These are phyloP conservation scores for Pittosporum tobira DNA, from an alignment of 129 eudicot species.

Conservation along the genomic window DNA sequence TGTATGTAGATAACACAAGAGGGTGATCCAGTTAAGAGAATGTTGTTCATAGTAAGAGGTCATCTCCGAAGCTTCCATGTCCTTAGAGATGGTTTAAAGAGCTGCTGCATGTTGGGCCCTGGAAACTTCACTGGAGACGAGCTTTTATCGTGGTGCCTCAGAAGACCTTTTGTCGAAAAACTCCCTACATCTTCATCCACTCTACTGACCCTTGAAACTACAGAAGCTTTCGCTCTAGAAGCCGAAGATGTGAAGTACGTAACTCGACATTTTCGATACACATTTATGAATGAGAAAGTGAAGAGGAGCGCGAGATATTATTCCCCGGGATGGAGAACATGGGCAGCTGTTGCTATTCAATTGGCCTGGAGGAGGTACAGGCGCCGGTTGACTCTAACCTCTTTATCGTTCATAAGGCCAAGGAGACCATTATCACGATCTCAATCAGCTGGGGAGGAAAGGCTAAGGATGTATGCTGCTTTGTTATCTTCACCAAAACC, in stretches of 20 bases:
- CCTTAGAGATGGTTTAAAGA: slow-evolving; percentile 69
- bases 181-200: slow-evolving; percentile 90
- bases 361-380: slow-evolving; percentile 91
- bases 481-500: slow-evolving; percentile 93
- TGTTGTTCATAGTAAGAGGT: slow-evolving; percentile 89
- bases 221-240: slow-evolving; percentile 92
- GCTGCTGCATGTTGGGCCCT: slow-evolving; percentile 97
- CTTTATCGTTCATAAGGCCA: slow-evolving; percentile 88
- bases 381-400: slow-evolving; percentile 71
- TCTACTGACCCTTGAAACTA: slow-evolving; percentile 74
- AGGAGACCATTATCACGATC: slow-evolving; percentile 86
- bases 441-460: slow-evolving; percentile 86
- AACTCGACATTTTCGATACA: slow-evolving; percentile 90
- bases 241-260: slow-evolving; percentile 96
- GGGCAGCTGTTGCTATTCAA: slow-evolving; percentile 97
- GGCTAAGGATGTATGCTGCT: slow-evolving; percentile 82
- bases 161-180: slow-evolving; percentile 75
- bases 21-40: slow-evolving; percentile 92
- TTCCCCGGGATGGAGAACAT: slow-evolving; percentile 98
- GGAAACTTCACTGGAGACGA: slow-evolving; percentile 98
- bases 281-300: slow-evolving; percentile 84
- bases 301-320: slow-evolving; percentile 92
- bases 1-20: slow-evolving; percentile 70
- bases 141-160: slow-evolving; percentile 88
- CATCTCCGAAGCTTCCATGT: slow-evolving; percentile 95